phyloP scores from a whole-genome alignment of 2,329 filamentous ascomycete genomes.

The Talaromyces sp. region DNA sequence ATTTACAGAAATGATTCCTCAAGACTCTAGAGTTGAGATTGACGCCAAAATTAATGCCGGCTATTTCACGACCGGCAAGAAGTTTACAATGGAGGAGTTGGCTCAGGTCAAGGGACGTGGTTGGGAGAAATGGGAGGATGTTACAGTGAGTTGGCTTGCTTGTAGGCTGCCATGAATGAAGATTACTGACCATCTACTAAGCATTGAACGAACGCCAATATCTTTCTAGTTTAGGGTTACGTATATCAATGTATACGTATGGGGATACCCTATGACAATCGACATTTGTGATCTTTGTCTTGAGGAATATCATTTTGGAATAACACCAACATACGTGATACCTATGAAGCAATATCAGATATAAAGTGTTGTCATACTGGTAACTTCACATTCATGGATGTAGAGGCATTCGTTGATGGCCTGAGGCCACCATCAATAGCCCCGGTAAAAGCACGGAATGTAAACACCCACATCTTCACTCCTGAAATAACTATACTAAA shows the following conservation, averaged over 20 bases:
- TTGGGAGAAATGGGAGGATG: slow-evolving; percentile 69
- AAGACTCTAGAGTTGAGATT: slow-evolving; percentile 94
- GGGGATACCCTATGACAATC: neutral
- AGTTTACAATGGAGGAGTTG: slow-evolving; percentile 83
- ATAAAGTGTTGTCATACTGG: neutral
- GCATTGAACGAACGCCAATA: neutral
- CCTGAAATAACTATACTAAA: neutral
- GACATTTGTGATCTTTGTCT: neutral
- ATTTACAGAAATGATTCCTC: slow-evolving; percentile 71
- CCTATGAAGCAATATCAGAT: neutral
- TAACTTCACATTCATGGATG: too few species aligned
- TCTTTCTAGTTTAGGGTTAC: neutral
- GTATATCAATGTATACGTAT: too few species aligned
- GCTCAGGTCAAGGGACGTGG: slow-evolving; percentile 80
- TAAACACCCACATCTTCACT: neutral
- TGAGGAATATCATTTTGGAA: neutral
- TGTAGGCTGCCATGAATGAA: neutral
- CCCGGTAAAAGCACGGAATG: neutral
- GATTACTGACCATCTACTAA: neutral
- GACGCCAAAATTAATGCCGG: slow-evolving; percentile 96
- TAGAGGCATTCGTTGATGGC: neutral
- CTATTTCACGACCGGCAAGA: slow-evolving; percentile 81
- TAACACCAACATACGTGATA: neutral
- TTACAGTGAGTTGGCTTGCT: slow-evolving; percentile 30
- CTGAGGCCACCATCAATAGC: neutral